phyloP scores from a whole-genome alignment of 108 stramenopile species.

The Nannochloropsis salina region DNA sequence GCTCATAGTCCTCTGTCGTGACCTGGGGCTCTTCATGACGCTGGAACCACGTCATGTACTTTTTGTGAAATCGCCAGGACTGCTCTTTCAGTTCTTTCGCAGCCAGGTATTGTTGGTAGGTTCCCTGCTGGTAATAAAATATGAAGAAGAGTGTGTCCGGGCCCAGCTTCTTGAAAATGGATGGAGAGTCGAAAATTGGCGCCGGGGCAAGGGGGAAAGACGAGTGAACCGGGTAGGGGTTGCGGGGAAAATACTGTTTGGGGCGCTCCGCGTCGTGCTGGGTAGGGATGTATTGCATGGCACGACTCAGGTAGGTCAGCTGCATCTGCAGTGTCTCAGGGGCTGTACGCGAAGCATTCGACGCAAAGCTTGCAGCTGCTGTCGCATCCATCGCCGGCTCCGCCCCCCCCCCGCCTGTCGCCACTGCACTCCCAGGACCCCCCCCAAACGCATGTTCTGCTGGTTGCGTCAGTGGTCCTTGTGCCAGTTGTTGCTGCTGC shows the following conservation, averaged over 20 bases:
- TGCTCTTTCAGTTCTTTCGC: slow-evolving; percentile 95
- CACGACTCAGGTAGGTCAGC: background rate
- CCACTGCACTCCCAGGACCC: too few relatives aligned
- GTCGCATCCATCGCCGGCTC: background rate
- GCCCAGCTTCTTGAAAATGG: slow-evolving; percentile 87
- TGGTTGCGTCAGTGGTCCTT: background rate
- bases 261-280: slow-evolving; percentile 47
- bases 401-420: background rate
- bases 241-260: slow-evolving; percentile 73
- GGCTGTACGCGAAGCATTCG: background rate
- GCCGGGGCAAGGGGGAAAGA: slow-evolving; percentile 80
- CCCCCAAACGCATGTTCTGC: background rate
- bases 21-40: slow-evolving; percentile 89
- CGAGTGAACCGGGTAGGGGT: slow-evolving; percentile 80
- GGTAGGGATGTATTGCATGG: slow-evolving; percentile 21
- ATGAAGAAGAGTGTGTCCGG: slow-evolving; percentile 98
- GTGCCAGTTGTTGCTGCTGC: background rate
- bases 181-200: slow-evolving; percentile 78
- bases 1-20: slow-evolving; percentile 95
- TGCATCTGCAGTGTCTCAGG: slow-evolving; percentile 8
- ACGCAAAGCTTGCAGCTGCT: background rate
- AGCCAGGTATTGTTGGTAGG: slow-evolving; percentile 95
- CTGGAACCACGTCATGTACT: slow-evolving; percentile 99
- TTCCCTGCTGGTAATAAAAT: slow-evolving; percentile 91
- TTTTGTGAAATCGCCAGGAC: slow-evolving; percentile 98